Conservation (phyloP, 257 asterid genomes). For the Salvia splendens region DNA sequence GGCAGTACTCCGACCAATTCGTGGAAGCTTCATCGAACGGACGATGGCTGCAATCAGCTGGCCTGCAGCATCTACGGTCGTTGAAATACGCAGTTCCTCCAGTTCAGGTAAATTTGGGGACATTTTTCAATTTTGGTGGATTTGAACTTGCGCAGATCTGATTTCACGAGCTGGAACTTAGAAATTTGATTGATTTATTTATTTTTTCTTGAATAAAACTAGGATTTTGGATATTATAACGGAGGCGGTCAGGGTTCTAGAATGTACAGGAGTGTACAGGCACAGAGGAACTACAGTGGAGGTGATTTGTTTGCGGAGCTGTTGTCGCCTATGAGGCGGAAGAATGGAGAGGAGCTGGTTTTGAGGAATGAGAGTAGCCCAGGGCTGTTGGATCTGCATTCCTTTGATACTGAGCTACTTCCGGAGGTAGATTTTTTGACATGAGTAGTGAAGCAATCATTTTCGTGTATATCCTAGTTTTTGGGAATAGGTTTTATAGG, state of each 20-base stretch:
- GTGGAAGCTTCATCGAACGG: constrained; percentile 72
- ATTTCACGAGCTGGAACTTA: constrained; percentile 14
- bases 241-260: constrained; percentile 76
- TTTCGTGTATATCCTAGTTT: background rate
- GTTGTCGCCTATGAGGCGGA: constrained; percentile 66
- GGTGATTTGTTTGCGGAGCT: constrained; percentile 75
- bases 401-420: constrained; percentile 86
- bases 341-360: constrained; percentile 52
- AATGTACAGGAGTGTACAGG: constrained; percentile 61
- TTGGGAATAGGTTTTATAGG: background rate
- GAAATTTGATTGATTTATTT: background rate
- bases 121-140: background rate
- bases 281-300: constrained; percentile 63
- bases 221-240: constrained; percentile 71
- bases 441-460: background rate
- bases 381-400: constrained; percentile 94
- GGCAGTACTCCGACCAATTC: constrained; percentile 86
- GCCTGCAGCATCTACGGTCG: constrained; percentile 82
- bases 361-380: constrained; percentile 69
- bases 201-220: background rate
- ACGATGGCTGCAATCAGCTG: constrained; percentile 96
- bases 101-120: constrained; percentile 26
- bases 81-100: constrained; percentile 61
- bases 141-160: constrained; percentile 16
- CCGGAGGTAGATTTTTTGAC: constrained; percentile 57